Conservation (phyloP, 306 rosid genomes). For the Corylus americana region DNA sequence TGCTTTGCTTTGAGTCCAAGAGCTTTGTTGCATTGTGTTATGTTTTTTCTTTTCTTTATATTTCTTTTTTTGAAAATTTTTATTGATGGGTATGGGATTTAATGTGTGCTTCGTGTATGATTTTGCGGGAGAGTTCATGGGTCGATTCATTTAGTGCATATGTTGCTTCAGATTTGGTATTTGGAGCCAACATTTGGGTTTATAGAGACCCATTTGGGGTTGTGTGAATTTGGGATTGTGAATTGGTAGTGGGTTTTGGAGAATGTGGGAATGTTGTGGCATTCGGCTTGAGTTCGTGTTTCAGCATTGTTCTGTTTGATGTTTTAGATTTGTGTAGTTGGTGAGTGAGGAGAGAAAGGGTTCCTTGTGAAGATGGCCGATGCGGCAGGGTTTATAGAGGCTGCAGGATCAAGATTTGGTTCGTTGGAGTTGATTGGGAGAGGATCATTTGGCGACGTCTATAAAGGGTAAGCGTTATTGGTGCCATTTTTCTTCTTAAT, state of each 20-base stretch:
- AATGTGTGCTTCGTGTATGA: constrained; percentile 1
- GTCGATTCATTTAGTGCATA: constrained; percentile 16
- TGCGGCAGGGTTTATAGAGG: constrained; percentile 68
- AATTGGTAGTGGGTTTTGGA: constrained; percentile 27
- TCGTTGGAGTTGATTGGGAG: constrained; percentile 88
- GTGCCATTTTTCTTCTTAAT: neutral
- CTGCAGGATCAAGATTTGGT: constrained; percentile 82
- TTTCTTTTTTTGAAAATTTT: constrained; percentile 1
- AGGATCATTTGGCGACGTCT: constrained; percentile 97
- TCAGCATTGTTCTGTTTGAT: constrained; percentile 30
- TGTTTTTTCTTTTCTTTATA: constrained; percentile 2
- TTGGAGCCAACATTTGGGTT: constrained; percentile 29
- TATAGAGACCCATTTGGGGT: constrained; percentile 7
- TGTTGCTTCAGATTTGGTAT: constrained; percentile 40
- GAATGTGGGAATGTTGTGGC: constrained; percentile 36
- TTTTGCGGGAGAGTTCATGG: constrained; percentile 24
- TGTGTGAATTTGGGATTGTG: constrained; percentile 31
- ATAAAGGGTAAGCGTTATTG: constrained; percentile 71
- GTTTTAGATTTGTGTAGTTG: constrained; percentile 33
- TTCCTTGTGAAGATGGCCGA: constrained; percentile 66
- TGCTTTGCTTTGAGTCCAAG: constrained; percentile 69
- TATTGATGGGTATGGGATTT: constrained; percentile 32
- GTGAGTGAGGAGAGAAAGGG: constrained; percentile 34
- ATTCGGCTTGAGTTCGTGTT: constrained; percentile 25
- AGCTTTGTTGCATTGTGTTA: constrained; percentile 49